Evolutionary conservation across 2,329 filamentous ascomycete genomes (phyloP), one percentile per base, ranked within the genome.

Genomic region (Chalaropsis thielavioides): DNA sequence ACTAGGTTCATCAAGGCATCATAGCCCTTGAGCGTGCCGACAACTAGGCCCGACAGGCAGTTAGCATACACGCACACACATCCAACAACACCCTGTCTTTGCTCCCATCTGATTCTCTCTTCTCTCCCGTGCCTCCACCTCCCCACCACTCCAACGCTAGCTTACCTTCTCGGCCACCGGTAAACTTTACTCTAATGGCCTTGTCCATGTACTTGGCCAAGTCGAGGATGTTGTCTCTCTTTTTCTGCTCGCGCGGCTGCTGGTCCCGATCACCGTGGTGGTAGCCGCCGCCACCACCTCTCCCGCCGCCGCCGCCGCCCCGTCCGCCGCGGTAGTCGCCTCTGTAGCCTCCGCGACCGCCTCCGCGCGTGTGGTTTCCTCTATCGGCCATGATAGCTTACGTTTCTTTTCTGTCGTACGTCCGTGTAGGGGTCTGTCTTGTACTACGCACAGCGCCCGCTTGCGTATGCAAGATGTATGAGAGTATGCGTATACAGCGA

Each of bases 1-100:
- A 99, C 94, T 68, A 99, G 81, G 74, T 99, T 99, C 92, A 97
- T 97, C 67, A 99, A 81, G 71, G 94, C 92, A 74, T 99, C 94
- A 75, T 92, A 97, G 68, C 94, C 94, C 76, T 97, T 97, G 51
- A 99, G 80, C 0, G 85, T 90, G 63, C 94, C 94, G 62, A 85
- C 87, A 65, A 96, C 92, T 96, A 72, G 62, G 43, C 44, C n/a
- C 24, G 8, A 44, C n/a, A 17, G 17, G 27, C 8, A 61, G 27
- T 66, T 69, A 68, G 67, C 64, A 62, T 38, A 56, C 24, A 17
- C 15, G 10, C 22, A 51, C 11, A 58, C 31, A 56, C n/a, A 31
- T 35, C 15, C 15, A 40, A 54, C 46, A 40, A 19, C n/a, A 38
- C n/a, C 51, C 54, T 43, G 1, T 22, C 5, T 24, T 0, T 4